Conservation (phyloP, 768 basidiomycete genomes). For the Hemileccinum impolitum region DNA sequence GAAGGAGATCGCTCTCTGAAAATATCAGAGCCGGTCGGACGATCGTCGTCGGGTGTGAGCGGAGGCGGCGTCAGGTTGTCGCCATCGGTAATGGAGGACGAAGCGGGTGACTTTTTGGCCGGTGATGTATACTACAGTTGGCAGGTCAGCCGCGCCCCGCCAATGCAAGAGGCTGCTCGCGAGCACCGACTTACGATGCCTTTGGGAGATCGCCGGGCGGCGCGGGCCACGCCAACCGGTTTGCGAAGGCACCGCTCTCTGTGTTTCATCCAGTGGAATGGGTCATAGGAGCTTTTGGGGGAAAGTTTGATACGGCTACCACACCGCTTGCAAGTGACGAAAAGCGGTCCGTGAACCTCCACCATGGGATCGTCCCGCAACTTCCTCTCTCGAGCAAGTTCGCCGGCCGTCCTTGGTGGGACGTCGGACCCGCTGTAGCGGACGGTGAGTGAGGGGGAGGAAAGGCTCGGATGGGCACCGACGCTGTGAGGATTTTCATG, state of each 20-base stretch:
- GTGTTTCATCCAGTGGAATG: conserved; percentile 66
- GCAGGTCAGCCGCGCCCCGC: conserved; percentile 2
- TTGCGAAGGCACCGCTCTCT: conserved; percentile 56
- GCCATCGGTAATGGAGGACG: conserved; percentile 28
- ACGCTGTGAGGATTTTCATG: conserved; percentile 25
- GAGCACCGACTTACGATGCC: conserved; percentile 19
- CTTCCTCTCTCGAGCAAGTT: conserved; percentile 47
- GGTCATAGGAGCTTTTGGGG: conserved; percentile 61
- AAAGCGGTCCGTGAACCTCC: conserved; percentile 46
- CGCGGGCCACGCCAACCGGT: conserved; percentile 21
- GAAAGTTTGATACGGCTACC: conserved; percentile 60
- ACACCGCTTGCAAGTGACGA: conserved; percentile 56
- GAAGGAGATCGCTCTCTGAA: conserved; percentile 25
- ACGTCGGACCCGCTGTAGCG: conserved; percentile 21
- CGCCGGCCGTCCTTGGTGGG: conserved; percentile 38
- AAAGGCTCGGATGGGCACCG: conserved; percentile 5
- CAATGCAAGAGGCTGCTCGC: background rate
- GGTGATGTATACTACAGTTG: conserved; percentile 17
- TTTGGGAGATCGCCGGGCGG: conserved; percentile 17
- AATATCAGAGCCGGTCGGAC: conserved; percentile 14
- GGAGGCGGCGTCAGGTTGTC: conserved; percentile 35
- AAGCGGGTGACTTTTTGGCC: conserved; percentile 23
- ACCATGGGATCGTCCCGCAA: conserved; percentile 53
- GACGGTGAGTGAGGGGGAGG: conserved; percentile 10
- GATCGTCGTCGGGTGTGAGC: conserved; percentile 36